Conservation (phyloP, 1,139 yeast species). For the Saccharomyces pastorianus region DNA sequence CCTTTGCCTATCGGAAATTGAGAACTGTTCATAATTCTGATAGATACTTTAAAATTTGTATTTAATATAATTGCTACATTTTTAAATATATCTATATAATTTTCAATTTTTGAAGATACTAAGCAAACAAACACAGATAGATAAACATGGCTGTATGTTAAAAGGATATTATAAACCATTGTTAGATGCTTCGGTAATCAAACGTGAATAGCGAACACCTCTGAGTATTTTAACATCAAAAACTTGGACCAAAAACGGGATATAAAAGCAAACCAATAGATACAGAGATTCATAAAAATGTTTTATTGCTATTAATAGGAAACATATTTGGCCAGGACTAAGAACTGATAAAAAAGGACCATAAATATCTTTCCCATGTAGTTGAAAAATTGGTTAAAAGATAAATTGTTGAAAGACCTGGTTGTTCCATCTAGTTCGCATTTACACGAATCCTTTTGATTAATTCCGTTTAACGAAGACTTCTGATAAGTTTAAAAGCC, state of each 20-base stretch:
- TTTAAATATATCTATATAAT: not conserved
- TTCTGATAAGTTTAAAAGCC: not conserved
- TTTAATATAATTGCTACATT: not conserved
- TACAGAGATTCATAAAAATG: no score
- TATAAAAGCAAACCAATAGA: no score
- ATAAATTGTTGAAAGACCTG: no score
- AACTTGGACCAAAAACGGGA: not conserved
- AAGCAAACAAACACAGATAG: constrained; percentile 1
- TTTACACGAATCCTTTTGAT: not conserved
- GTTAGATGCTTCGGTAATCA: not conserved
- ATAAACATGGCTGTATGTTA: not conserved
- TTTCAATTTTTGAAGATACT: not conserved
- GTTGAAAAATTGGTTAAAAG: no score
- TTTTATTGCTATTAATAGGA: no score
- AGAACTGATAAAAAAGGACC: no score
- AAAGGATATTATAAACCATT: not conserved
- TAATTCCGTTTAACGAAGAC: not conserved
- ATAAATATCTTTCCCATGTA: no score
- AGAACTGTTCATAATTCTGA: not conserved
- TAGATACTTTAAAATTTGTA: not conserved
- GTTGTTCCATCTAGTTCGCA: no score
- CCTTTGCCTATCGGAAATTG: not conserved
- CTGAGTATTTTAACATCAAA: not conserved
- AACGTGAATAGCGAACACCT: not conserved
- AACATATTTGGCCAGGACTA: no score